Percentiles rank a stretch among this genome's conserved stretches.
Conservation (phyloP, 1,139 yeast species). For the Spencermartinsiella ligniputridi region DNA sequence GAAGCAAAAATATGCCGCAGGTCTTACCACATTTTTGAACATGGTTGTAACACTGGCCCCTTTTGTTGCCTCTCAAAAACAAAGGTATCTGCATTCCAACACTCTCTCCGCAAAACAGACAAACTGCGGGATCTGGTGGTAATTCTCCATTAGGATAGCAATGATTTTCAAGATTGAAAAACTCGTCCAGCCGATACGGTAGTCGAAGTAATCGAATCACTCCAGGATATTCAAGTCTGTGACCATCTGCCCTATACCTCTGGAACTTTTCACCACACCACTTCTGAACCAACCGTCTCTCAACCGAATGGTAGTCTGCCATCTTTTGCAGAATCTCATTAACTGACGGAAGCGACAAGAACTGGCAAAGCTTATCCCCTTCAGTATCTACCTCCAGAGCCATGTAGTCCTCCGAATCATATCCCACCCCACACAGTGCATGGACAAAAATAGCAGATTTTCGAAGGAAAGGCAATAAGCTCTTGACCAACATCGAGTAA, state of each 20-base stretch:
- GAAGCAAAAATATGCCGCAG: slow-evolving; percentile 74
- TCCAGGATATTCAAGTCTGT: slow-evolving; percentile 62
- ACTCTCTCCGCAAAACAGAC: slow-evolving; percentile 74
- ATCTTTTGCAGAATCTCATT: slow-evolving; percentile 26
- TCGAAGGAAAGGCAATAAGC: slow-evolving; percentile 64
- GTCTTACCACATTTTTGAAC: slow-evolving; percentile 48
- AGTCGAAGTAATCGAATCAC: slow-evolving; percentile 52
- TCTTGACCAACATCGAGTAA: slow-evolving; percentile 52
- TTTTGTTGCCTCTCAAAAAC: slow-evolving; percentile 15
- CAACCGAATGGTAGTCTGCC: slow-evolving; percentile 11
- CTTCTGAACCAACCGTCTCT: slow-evolving; percentile 6
- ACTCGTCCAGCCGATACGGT: slow-evolving; percentile 65
- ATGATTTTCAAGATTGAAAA: slow-evolving; percentile 41
- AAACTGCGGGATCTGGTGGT: slow-evolving; percentile 76
- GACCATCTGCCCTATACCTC: slow-evolving; percentile 1
- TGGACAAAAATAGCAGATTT: slow-evolving; percentile 57
- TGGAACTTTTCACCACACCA: slow-evolving; percentile 10
- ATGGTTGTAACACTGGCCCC: slow-evolving; percentile 38
- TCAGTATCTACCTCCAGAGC: slow-evolving; percentile 39
- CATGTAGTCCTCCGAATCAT: slow-evolving; percentile 36
- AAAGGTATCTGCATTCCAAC: slow-evolving; percentile 59
- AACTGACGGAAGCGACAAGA: slow-evolving; percentile 49
- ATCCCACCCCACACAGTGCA: slow-evolving; percentile 53
- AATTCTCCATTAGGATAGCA: slow-evolving; percentile 19
- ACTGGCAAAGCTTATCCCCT: slow-evolving; percentile 52